phyloP scores from a whole-genome alignment of 1,284 basidiomycete species.

The Trichosporon asahii region DNA sequence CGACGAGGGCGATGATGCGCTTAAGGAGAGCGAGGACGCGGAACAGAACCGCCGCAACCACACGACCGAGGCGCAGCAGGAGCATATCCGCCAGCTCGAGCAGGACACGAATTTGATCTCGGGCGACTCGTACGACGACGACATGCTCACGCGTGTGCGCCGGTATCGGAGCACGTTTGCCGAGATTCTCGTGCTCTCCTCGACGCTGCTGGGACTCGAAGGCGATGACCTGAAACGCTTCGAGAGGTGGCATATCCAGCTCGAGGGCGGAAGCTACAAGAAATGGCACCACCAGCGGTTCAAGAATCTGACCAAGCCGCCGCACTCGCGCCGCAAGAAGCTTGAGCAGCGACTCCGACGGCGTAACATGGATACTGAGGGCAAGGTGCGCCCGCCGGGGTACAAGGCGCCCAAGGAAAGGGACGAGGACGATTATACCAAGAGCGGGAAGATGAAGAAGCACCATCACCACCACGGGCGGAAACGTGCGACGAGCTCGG shows the following conservation, averaged over 20 bases:
- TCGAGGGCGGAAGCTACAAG: constrained; percentile 4
- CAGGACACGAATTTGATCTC: constrained; percentile 14
- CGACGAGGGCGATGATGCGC: not conserved
- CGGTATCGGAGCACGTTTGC: constrained; percentile 50
- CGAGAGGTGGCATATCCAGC: constrained; percentile 35
- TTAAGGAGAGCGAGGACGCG: constrained; percentile 4
- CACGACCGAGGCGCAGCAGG: not conserved
- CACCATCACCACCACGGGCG: not conserved
- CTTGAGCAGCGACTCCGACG: not conserved
- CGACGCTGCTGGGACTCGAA: constrained; percentile 47
- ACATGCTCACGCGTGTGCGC: constrained; percentile 35
- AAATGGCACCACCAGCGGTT: not conserved
- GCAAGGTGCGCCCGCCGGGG: not conserved
- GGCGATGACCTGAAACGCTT: constrained; percentile 46
- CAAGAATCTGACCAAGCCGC: not conserved
- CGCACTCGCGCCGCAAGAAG: not conserved
- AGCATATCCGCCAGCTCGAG: not conserved
- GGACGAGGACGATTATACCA: not conserved
- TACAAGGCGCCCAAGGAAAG: not conserved
- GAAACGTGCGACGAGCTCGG: not conserved
- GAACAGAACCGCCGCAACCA: constrained; percentile 8
- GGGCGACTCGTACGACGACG: constrained; percentile 14
- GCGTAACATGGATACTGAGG: not conserved
- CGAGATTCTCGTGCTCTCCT: constrained; percentile 46
- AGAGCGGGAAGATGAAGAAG: not conserved